Evolutionary conservation across 805 yeast genomes (phyloP).

Genomic region (Kregervanrija fluxuum): DNA sequence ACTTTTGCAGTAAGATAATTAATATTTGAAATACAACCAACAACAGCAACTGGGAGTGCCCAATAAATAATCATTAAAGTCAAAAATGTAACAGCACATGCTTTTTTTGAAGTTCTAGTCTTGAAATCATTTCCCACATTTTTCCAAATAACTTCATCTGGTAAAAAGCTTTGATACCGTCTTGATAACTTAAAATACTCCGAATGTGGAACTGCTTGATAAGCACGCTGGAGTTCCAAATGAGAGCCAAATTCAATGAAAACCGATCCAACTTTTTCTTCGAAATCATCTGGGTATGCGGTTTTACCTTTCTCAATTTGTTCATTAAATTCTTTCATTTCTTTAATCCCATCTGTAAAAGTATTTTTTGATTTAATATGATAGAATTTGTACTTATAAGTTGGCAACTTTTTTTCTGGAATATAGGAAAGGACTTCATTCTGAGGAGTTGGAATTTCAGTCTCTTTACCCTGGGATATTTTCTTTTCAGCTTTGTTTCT

Average conservation of each 20-base stretch:
- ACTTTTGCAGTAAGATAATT: slow-evolving; percentile 63
- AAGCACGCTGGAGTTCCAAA: slow-evolving; percentile 82
- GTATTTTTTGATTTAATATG: slow-evolving; percentile 84
- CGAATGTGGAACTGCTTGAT: slow-evolving; percentile 66
- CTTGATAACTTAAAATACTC: slow-evolving; percentile 38
- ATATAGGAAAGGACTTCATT: slow-evolving; percentile 57
- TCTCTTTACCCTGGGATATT: slow-evolving; percentile 31
- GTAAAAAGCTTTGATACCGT: slow-evolving; percentile 57
- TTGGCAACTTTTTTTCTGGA: slow-evolving; percentile 71
- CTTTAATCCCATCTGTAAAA: slow-evolving; percentile 61
- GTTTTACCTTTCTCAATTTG: slow-evolving; percentile 43
- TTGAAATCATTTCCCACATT: slow-evolving; percentile 55
- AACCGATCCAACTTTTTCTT: slow-evolving; percentile 52
- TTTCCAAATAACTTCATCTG: slow-evolving; percentile 81
- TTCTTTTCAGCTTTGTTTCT: slow-evolving; percentile 47
- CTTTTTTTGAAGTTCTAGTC: slow-evolving; percentile 49
- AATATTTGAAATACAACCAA: slow-evolving; percentile 87
- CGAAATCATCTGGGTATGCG: slow-evolving; percentile 36
- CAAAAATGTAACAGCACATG: slow-evolving; percentile 56
- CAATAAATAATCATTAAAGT: slow-evolving; percentile 74
- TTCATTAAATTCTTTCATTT: slow-evolving; percentile 59
- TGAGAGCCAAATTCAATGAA: slow-evolving; percentile 80
- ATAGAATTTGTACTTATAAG: slow-evolving; percentile 62
- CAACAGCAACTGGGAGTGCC: slow-evolving; percentile 97
- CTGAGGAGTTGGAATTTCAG: slow-evolving; percentile 47